Percentiles rank a stretch among this genome's conserved stretches.
Evolutionary conservation across 2,329 filamentous ascomycete genomes (phyloP).

Genomic region (Ascochyta koolunga): DNA sequence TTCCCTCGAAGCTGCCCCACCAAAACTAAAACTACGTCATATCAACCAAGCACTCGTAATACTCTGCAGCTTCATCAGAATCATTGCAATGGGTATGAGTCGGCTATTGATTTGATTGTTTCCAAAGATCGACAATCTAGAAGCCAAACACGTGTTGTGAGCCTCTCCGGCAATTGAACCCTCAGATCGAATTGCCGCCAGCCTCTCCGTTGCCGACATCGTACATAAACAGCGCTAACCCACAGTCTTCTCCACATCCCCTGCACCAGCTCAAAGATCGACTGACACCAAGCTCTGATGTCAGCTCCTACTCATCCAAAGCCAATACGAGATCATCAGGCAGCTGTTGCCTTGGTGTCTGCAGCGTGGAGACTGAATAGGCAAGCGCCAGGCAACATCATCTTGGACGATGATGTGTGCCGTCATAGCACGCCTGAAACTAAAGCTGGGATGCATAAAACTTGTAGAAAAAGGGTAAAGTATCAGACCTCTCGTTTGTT

Average conservation of each 20-base stretch:
- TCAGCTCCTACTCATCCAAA: background rate
- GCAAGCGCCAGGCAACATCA: conserved; percentile 2
- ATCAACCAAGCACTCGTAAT: background rate
- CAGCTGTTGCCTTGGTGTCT: conserved; percentile 8
- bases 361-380: background rate
- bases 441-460: background rate
- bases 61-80: background rate
- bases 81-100: background rate
- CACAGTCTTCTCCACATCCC: background rate
- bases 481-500: background rate
- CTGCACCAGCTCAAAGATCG: background rate
- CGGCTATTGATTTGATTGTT: background rate
- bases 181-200: background rate
- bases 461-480: background rate
- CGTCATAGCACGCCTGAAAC: background rate
- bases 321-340: background rate
- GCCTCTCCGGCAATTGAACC: conserved; percentile 8
- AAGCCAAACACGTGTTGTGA: background rate
- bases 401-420: background rate
- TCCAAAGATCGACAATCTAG: background rate
- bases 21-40: background rate
- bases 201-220: conserved; percentile 5
- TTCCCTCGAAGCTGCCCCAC: background rate
- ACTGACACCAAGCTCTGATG: background rate
- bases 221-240: conserved; percentile 5